Evolutionary conservation across 306 rosid genomes (phyloP).

Genomic region (Heteromeles arbutifolia): DNA sequence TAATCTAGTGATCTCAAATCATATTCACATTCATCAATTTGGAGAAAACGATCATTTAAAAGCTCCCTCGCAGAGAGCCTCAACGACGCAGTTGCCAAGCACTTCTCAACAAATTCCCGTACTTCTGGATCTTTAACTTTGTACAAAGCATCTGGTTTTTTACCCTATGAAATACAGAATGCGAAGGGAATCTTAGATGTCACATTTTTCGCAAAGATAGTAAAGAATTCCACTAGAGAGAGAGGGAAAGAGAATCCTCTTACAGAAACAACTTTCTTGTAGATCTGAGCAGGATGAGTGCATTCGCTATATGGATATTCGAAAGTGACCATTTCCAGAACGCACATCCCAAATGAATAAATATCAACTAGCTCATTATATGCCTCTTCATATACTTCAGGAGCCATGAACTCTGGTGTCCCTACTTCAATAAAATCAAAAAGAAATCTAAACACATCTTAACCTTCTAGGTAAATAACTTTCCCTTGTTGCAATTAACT

Average conservation of each 20-base stretch:
- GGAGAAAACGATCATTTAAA: slow-evolving; percentile 77
- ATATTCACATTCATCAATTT: slow-evolving; percentile 44
- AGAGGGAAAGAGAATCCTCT: slow-evolving; percentile 33
- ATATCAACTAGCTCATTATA: slow-evolving; percentile 92
- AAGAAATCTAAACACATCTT: slow-evolving; percentile 12
- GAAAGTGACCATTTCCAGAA: slow-evolving; percentile 91
- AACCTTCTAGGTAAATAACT: slow-evolving; percentile 15
- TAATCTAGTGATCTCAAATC: slow-evolving; percentile 37
- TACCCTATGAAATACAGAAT: slow-evolving; percentile 48
- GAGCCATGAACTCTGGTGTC: slow-evolving; percentile 99
- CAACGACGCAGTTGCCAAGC: slow-evolving; percentile 67
- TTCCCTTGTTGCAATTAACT: neutral
- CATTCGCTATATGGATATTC: slow-evolving; percentile 98
- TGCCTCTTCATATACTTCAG: slow-evolving; percentile 88
- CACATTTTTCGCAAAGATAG: slow-evolving; percentile 6
- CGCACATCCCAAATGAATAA: slow-evolving; percentile 94
- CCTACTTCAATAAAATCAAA: slow-evolving; percentile 34
- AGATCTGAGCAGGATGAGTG: slow-evolving; percentile 89
- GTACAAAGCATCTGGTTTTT: slow-evolving; percentile 82
- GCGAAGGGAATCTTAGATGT: slow-evolving; percentile 16
- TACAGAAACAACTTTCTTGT: slow-evolving; percentile 94
- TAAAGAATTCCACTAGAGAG: slow-evolving; percentile 6
- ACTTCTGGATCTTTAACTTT: slow-evolving; percentile 81
- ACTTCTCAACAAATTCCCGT: slow-evolving; percentile 75
- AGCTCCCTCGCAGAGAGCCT: slow-evolving; percentile 90